A percentile compares a stretch with the other conserved stretches of the same genome.
These are phyloP conservation scores for Sporothrix sp. DNA, from an alignment of 2,329 filamentous ascomycete species.

Conservation along the genomic window DNA sequence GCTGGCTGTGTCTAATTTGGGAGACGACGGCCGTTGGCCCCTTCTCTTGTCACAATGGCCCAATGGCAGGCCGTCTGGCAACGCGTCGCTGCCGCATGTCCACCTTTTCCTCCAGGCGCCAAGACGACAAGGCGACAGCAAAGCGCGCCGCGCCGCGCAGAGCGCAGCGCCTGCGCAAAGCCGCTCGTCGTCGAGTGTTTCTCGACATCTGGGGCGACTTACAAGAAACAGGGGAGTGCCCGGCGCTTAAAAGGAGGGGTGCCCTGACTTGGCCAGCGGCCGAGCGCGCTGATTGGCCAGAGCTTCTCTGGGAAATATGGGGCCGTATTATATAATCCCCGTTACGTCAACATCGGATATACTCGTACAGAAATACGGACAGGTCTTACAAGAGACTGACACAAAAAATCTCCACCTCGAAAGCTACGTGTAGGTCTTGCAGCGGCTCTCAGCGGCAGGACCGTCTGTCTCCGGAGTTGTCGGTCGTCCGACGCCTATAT, in stretches of 20 bases:
- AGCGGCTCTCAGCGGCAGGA: too few species aligned
- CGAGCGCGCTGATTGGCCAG: conserved; percentile 10
- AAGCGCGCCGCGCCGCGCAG: too few species aligned
- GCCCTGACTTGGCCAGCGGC: neutral
- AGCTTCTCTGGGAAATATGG: neutral
- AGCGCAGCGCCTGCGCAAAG: too few species aligned
- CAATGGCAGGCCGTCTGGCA: conserved; percentile 4
- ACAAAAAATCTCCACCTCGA: too few species aligned
- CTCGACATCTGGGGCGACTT: too few species aligned
- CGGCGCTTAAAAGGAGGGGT: conserved; percentile 14
- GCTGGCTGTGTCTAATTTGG: conserved; percentile 9
- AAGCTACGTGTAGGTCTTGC: too few species aligned
- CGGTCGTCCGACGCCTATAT: conserved; percentile 6
- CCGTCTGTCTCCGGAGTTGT: conserved; percentile 4
- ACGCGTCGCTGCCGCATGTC: neutral
- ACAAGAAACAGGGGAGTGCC: conserved; percentile 9
- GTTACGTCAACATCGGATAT: too few species aligned
- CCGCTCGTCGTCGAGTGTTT: too few species aligned
- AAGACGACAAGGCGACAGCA: neutral
- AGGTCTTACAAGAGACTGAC: too few species aligned
- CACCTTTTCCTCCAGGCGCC: neutral
- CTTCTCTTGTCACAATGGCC: neutral
- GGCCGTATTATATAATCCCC: too few species aligned
- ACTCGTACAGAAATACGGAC: too few species aligned
- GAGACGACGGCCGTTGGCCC: conserved; percentile 1